Evolutionary conservation across 768 basidiomycete genomes (phyloP), one percentile per base, ranked within the genome.

Genomic region (Mycena olivaceomarginata): DNA sequence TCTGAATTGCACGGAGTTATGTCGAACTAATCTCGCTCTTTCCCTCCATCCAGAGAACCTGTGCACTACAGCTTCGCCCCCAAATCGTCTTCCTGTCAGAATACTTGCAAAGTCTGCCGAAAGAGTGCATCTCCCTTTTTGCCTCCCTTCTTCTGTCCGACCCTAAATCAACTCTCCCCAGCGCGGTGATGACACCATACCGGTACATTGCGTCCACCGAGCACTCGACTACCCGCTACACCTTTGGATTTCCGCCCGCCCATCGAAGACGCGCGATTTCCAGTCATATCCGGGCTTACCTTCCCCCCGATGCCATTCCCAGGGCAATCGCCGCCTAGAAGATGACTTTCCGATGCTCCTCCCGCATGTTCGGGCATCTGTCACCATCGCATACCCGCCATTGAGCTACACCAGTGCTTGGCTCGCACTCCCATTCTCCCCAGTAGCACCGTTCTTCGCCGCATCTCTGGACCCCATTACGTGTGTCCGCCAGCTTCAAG

Each of bases 181-280:
- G 64, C 53, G 64, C 72, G 18, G 39, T 18, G 3, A 18, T 51
- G 25, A 65, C 40, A 20, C 51, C 63, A 12, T 66, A 56, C 51
- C 48, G 41, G 5, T 72, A 56, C 56, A 57, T 66, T 20, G 41
- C 72, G 12, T 66, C 64, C 2, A 15, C 25, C 1, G 51, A 40
- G 71, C 71, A 46, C 70, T 51, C 60, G 60, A 48, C 22, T 37
- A 31, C 40, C 10, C 59, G 15, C 48, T n/a, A 37, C 31, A 11
- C 41, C 25, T 20, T 37, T 12, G 39, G 39, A 3, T 41, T 57
- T 4, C 40, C 31, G 5, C 16, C n/a, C 25, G 16, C 5, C 37
- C 25, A 39, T 56, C 8, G n/a, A 41, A 18, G 72, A 73, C 43
- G 65, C n/a, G 41, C 72, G 72, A 13, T 73, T 73, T 45, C 72